These are phyloP conservation scores for Mesembryanthemum crystallinum DNA, from an alignment of 148 eudicot species.

Conservation along the genomic window DNA sequence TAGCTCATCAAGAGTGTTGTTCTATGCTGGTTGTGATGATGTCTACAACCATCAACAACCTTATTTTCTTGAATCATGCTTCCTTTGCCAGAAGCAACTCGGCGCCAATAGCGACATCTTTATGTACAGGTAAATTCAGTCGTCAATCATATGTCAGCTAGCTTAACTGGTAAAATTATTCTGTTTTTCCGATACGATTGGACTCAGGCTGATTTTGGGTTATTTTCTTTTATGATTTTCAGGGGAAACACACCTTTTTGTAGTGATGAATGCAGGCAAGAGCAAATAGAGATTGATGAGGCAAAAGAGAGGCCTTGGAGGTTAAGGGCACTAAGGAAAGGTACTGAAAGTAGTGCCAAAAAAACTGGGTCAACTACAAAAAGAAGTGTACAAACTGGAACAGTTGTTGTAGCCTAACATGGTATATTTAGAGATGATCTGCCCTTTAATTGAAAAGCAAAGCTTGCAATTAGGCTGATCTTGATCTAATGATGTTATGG, in stretches of 20 bases:
- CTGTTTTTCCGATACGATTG: not conserved
- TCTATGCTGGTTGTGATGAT: constrained; percentile 48
- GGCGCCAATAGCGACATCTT: constrained; percentile 65
- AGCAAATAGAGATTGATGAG: constrained; percentile 73
- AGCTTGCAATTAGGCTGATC: too few relatives aligned
- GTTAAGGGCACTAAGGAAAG: constrained; percentile 15
- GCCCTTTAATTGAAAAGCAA: too few relatives aligned
- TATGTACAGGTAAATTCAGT: constrained; percentile 72
- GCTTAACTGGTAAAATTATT: not conserved
- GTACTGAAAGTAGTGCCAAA: constrained; percentile 14
- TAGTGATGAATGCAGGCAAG: constrained; percentile 82
- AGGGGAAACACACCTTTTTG: constrained; percentile 92
- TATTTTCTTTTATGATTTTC: constrained; percentile 20
- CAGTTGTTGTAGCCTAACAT: constrained; percentile 27
- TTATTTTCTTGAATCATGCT: constrained; percentile 82
- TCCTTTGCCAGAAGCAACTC: constrained; percentile 56
- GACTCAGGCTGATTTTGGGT: constrained; percentile 4
- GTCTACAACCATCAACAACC: constrained; percentile 33
- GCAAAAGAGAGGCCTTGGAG: constrained; percentile 48
- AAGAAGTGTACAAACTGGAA: constrained; percentile 27
- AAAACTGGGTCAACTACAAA: constrained; percentile 20
- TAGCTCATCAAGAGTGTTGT: constrained; percentile 24
- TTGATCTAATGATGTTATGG: too few relatives aligned
- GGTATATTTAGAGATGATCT: not conserved
- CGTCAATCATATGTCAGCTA: not conserved